Conservation (phyloP, 225 moss, liverwort and hornwort species). For the Sphagnum contortum region DNA sequence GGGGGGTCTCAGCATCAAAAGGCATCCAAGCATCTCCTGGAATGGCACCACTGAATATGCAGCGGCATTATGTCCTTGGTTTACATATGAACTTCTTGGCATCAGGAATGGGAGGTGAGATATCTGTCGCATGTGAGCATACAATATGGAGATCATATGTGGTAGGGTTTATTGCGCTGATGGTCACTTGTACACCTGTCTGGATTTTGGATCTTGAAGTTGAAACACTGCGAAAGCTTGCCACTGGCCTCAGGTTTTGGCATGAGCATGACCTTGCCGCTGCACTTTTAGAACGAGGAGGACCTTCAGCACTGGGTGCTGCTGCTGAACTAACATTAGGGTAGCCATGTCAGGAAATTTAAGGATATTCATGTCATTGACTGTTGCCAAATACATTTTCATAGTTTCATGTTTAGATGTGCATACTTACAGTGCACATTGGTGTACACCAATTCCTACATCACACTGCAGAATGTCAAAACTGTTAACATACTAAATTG, state of each 20-base stretch:
- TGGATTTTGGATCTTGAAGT: slow-evolving; percentile 76
- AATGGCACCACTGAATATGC: slow-evolving; percentile 55
- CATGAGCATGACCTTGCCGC: slow-evolving; percentile 84
- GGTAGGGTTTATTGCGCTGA: slow-evolving; percentile 63
- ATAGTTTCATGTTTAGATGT: too few relatives aligned
- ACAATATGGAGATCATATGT: slow-evolving; percentile 82
- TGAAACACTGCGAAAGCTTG: slow-evolving; percentile 62
- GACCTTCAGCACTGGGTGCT: slow-evolving; percentile 51
- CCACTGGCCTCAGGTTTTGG: slow-evolving; percentile 82
- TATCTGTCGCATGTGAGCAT: slow-evolving; percentile 57
- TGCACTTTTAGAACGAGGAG: slow-evolving; percentile 74
- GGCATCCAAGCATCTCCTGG: slow-evolving; percentile 19
- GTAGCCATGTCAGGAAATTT: not conserved
- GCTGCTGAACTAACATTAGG: slow-evolving; percentile 67
- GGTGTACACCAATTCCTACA: too few relatives aligned
- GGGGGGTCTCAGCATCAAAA: slow-evolving; percentile 56
- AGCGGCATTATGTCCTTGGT: slow-evolving; percentile 57
- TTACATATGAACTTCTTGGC: slow-evolving; percentile 77
- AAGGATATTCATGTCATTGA: too few relatives aligned
- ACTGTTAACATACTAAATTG: too few relatives aligned
- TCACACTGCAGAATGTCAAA: too few relatives aligned
- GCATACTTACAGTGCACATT: too few relatives aligned
- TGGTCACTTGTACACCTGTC: slow-evolving; percentile 75
- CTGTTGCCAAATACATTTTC: too few relatives aligned
- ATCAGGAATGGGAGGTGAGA: slow-evolving; percentile 55